phyloP scores from a whole-genome alignment of 116 monocot species.

The Dioscorea cayenensis region DNA sequence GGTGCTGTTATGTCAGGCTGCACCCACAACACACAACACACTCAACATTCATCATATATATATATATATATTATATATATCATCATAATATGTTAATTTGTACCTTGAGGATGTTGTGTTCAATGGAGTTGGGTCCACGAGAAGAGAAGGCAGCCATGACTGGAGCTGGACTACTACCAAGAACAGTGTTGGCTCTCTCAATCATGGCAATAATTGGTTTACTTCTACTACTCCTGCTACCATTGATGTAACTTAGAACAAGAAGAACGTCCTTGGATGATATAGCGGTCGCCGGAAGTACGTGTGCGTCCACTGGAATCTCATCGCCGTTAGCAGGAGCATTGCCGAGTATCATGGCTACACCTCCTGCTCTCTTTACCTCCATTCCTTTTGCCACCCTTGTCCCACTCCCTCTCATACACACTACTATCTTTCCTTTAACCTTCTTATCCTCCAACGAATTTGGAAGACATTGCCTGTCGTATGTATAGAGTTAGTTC shows the following conservation, averaged over 20 bases:
- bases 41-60: not conserved
- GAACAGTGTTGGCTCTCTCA: slow-evolving; percentile 30
- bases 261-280: slow-evolving; percentile 17
- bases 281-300: slow-evolving; percentile 61
- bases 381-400: slow-evolving; percentile 68
- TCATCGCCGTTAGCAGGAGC: slow-evolving; percentile 44
- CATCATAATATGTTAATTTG: not conserved
- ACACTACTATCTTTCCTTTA: slow-evolving; percentile 74
- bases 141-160: slow-evolving; percentile 77
- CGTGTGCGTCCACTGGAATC: slow-evolving; percentile 61
- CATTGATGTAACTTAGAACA: slow-evolving; percentile 53
- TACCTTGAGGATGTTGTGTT: slow-evolving; percentile 82
- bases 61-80: no score
- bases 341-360: slow-evolving; percentile 75
- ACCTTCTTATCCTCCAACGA: slow-evolving; percentile 44
- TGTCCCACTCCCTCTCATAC: slow-evolving; percentile 58
- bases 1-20: slow-evolving; percentile 87
- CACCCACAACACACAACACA: not conserved
- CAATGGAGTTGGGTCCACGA: slow-evolving; percentile 63
- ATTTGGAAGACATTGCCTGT: slow-evolving; percentile 71
- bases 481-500: no score
- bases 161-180: slow-evolving; percentile 44
- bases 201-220: slow-evolving; percentile 31
- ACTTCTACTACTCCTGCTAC: not conserved
- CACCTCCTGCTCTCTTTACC: slow-evolving; percentile 75